A percentile compares a stretch with the other conserved stretches of the same genome.
Conservation (phyloP, 2,329 filamentous ascomycete genomes). For the Aspergillus jensenii region DNA sequence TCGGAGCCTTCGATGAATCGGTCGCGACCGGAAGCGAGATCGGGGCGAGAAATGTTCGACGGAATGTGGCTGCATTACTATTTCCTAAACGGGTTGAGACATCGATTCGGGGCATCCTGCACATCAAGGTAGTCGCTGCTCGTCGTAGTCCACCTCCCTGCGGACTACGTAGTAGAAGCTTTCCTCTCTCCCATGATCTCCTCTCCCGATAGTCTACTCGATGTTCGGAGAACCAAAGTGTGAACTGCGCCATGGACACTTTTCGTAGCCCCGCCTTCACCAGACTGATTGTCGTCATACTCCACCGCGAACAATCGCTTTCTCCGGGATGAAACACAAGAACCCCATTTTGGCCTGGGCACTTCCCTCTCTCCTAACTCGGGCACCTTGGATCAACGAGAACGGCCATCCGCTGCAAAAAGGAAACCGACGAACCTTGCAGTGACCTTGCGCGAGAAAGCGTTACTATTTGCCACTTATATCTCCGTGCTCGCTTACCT, state of each 20-base stretch:
- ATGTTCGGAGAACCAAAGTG: not conserved
- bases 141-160: too few species aligned
- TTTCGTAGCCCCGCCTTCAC: not conserved
- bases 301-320: conserved; percentile 1
- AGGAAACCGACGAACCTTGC: not conserved
- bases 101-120: too few species aligned
- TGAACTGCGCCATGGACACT: not conserved
- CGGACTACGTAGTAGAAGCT: not conserved
- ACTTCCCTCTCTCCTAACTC: not conserved
- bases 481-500: not conserved
- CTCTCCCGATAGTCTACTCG: not conserved
- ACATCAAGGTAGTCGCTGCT: too few species aligned
- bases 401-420: not conserved
- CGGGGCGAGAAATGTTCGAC: not conserved
- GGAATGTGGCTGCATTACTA: not conserved
- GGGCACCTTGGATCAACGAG: not conserved
- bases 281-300: not conserved
- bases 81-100: too few species aligned
- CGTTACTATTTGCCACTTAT: not conserved
- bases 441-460: not conserved
- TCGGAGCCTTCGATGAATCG: not conserved
- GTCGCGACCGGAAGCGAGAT: not conserved
- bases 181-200: not conserved
- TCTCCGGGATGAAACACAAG: not conserved
- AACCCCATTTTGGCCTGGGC: not conserved